Base-by-base conservation (phyloP, 495 filamentous ascomycete species). In the Aspergillus funiculosus region DNA sequence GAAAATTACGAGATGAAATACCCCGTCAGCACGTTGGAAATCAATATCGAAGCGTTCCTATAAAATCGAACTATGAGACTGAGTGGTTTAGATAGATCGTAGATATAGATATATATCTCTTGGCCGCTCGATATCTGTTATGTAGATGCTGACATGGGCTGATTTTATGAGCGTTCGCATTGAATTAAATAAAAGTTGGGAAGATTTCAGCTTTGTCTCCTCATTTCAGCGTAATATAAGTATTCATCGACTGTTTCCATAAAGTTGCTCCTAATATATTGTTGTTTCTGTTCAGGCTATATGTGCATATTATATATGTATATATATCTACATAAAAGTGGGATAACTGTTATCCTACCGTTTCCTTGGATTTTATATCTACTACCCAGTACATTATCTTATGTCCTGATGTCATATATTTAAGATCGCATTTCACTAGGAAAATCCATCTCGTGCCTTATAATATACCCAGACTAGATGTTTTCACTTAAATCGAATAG, bases 1-100 rank as follows among this genome's bases (percentile, higher is more conserved):
- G 87, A 94, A 63, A 90, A 90, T 52, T 99, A 89, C 61, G 92
- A 96, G 51, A 72, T 99, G 50, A 87, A 78, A 78, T 89, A 90
- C 70, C 92, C 92, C 30, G 86, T 92, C 62, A 95, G 88, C 68
- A 86, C 86, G n/a, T 64, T 99, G 56, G 94, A 97, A 74, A 71
- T 99, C 48, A 92, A 97, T 59, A 79, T 99, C 14, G 94, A 96
- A 68, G 80, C 87, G 48, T 97, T 98, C 79, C 73, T 98, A 59
- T 98, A 53, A 59, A 36, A 24, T 20, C 31, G 18, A 48, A 48
- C 39, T 21, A 44, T 18, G 32, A 17, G 27, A 37, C 27, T 20
- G 11, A 27, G 36, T 20, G 27, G n/a, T 40, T 17, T 42, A 43
- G 45, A 24, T 15, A 48, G 31, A 51, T 15, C 36, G 35, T 49